These are phyloP conservation scores for Suhomyces wounanorum DNA, from an alignment of 1,139 yeast species.

Conservation along the genomic window DNA sequence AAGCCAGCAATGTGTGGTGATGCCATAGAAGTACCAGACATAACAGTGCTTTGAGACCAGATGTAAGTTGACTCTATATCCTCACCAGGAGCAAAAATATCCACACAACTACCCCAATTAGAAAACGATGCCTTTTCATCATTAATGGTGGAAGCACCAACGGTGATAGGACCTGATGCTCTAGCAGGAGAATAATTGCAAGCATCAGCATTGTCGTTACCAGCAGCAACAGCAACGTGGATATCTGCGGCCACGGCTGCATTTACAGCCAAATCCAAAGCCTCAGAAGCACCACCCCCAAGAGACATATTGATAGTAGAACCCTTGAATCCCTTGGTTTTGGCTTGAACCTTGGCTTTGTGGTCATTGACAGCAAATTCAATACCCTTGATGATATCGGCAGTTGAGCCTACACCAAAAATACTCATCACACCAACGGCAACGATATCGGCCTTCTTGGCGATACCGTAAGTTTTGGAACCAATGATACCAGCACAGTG, in stretches of 20 bases:
- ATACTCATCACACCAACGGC: constrained; percentile 47
- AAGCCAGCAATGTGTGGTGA: constrained; percentile 96
- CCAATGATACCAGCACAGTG: constrained; percentile 52
- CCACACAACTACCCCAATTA: constrained; percentile 48
- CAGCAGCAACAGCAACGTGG: constrained; percentile 49
- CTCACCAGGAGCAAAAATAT: constrained; percentile 49
- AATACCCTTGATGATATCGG: constrained; percentile 47
- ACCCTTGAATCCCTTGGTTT: constrained; percentile 44
- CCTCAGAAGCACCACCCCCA: constrained; percentile 46
- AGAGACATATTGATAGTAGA: constrained; percentile 47
- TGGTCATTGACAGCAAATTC: constrained; percentile 45
- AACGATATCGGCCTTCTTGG: constrained; percentile 44
- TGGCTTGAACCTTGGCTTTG: constrained; percentile 29
- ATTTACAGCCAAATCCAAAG: constrained; percentile 45
- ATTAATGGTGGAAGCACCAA: constrained; percentile 42
- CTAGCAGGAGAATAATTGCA: constrained; percentile 47
- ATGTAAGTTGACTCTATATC: constrained; percentile 43
- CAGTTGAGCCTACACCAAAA: constrained; percentile 43
- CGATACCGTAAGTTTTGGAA: constrained; percentile 44
- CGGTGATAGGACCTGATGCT: constrained; percentile 45
- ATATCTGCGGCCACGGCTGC: constrained; percentile 46
- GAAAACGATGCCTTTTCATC: constrained; percentile 46
- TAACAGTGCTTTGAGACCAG: constrained; percentile 63
- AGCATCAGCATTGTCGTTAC: constrained; percentile 47
- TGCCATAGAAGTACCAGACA: constrained; percentile 99